Base-by-base conservation (phyloP, 495 filamentous ascomycete genomes). In the Xylaria telfairii region DNA sequence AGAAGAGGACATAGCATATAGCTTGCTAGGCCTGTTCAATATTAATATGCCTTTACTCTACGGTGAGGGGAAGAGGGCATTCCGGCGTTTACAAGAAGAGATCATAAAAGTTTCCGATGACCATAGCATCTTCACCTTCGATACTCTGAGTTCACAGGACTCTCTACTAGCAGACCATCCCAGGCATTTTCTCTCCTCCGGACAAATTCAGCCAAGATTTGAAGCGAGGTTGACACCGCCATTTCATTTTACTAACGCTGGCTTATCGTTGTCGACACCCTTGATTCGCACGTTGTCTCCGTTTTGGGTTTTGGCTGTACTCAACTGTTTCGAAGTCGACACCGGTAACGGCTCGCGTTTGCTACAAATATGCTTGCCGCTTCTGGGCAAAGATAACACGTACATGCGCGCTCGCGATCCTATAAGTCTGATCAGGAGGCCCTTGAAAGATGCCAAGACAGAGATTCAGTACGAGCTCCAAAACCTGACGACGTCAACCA, bases 171-270 rank as follows among this genome's bases (percentile, higher is more conserved):
- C 59, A 15, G 59, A 62, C 8, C 59, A 62, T 32, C 59, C 59
- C 37, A 62, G 12, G n/a, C 59, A 42, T n/a, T 62, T 62, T 28
- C 19, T 2, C 59, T 10, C 5, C 21, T 41, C 37, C 21, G 37
- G n/a, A 28, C 59, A 42, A 26, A 62, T 62, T 28, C 34, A 62
- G 21, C 59, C 59, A 42, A 41, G 59, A 42, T 62, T 62, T 10
- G 59, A 62, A 17, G 34, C 59, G 1, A 62, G 59, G n/a, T 26
- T 77, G 26, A 77, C 72, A 6, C 30, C 68, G 0, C 75, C 75
- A 0, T 77, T 76, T 47, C 67, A 70, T 42, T 74, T 76, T 54
- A 74, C 75, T 28, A 77, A 77, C 24, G 75, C 74, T n/a, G 75
- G 75, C 3, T 71, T 77, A 6, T 68, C 75, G 7, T 66, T 77